phyloP scores from a whole-genome alignment of 73 alveolate species.

The Paraurostyla sp. region DNA sequence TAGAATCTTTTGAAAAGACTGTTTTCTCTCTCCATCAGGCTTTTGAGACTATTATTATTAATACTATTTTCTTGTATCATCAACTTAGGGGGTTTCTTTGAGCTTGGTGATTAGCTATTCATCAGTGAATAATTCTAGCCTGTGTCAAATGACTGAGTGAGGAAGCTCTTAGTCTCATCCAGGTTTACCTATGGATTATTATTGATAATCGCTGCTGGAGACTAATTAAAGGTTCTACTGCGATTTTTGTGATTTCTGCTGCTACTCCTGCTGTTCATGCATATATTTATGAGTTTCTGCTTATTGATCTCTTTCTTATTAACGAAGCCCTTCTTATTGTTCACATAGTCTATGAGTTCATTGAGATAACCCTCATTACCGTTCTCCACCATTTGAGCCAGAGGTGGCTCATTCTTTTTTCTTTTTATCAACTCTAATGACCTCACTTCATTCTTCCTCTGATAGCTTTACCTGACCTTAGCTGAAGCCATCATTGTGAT shows the following conservation, averaged over 20 bases:
- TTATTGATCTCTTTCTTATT: not conserved
- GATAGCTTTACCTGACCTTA: not conserved
- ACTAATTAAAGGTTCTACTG: too few species aligned
- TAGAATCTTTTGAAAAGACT: not conserved
- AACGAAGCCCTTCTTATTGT: not conserved
- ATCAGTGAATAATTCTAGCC: too few species aligned
- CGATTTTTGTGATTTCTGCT: too few species aligned
- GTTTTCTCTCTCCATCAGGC: not conserved
- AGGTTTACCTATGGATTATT: too few species aligned
- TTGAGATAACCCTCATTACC: conserved; percentile 6
- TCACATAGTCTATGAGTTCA: not conserved
- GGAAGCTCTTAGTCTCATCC: too few species aligned
- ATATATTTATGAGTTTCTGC: not conserved
- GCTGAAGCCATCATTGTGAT: not conserved
- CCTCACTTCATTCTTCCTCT: not conserved
- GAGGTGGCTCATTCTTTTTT: not conserved
- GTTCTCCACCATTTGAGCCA: not conserved
- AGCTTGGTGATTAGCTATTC: too few species aligned
- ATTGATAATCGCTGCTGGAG: too few species aligned
- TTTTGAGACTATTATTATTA: not conserved
- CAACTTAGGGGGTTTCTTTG: too few species aligned
- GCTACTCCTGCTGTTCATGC: not conserved
- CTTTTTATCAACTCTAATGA: not conserved
- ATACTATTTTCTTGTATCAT: not conserved
- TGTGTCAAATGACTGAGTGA: too few species aligned